Percentiles rank a stretch among this genome's conserved stretches.
Conservation (phyloP, 2,329 filamentous ascomycete species). For the Paraconiothyrium sp. region DNA sequence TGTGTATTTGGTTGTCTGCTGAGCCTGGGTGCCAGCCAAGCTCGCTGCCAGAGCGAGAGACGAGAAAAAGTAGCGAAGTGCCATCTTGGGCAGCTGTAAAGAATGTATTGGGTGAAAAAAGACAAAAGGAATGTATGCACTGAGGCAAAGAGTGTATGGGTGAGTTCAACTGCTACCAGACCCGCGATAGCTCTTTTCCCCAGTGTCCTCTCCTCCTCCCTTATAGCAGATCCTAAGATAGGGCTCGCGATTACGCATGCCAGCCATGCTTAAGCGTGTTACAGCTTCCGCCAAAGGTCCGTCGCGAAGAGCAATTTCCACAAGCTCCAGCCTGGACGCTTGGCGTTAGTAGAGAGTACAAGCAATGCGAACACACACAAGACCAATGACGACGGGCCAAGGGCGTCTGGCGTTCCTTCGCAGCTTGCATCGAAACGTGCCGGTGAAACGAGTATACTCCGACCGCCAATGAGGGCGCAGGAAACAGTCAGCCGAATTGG, state of each 20-base stretch:
- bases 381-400: conserved; percentile 4
- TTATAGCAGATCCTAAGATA: conserved; percentile 2
- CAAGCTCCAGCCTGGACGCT: not conserved
- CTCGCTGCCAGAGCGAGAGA: conserved; percentile 16
- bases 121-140: conserved; percentile 11
- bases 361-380: conserved; percentile 1
- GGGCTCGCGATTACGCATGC: not conserved
- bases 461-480: not conserved
- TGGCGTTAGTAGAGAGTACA: not conserved
- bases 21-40: conserved; percentile 21
- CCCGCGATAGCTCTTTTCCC: conserved; percentile 8
- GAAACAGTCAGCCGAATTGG: conserved; percentile 7
- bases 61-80: conserved; percentile 17
- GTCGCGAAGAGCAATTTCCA: not conserved
- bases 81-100: conserved; percentile 20
- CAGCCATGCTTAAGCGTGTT: conserved; percentile 7
- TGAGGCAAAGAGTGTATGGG: conserved; percentile 14
- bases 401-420: not conserved
- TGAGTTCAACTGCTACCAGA: conserved; percentile 14
- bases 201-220: not conserved
- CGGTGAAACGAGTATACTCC: conserved; percentile 1
- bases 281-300: conserved; percentile 6
- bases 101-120: conserved; percentile 14
- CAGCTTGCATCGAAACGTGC: not conserved
- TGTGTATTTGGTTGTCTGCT: conserved; percentile 22